These are phyloP conservation scores for Candida silvicultrix DNA, from an alignment of 805 yeast species.

Conservation along the genomic window DNA sequence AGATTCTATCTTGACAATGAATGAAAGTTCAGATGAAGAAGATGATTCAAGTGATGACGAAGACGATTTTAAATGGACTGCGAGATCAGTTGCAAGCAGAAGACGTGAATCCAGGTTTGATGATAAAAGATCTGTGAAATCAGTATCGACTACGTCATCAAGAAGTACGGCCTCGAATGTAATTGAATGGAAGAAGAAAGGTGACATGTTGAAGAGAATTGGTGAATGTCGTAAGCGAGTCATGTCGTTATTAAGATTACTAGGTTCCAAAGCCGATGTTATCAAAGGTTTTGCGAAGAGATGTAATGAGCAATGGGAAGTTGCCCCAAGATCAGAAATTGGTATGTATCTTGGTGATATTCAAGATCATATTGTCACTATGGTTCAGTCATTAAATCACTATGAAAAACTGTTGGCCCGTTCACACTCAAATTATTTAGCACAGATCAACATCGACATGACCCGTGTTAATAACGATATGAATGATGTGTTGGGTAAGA, in stretches of 20 bases:
- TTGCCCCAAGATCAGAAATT: slow-evolving; percentile 77
- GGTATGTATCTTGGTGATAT: slow-evolving; percentile 95
- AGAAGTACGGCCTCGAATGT: slow-evolving; percentile 32
- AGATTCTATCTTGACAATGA: slow-evolving; percentile 84
- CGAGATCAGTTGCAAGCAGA: slow-evolving; percentile 3
- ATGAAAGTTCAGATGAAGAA: slow-evolving; percentile 43
- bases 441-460: slow-evolving; percentile 97
- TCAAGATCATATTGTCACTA: slow-evolving; percentile 95
- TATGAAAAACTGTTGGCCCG: slow-evolving; percentile 91
- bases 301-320: slow-evolving; percentile 79
- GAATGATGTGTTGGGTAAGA: slow-evolving; percentile 92
- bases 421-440: slow-evolving; percentile 93
- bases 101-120: slow-evolving; percentile 8
- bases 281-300: slow-evolving; percentile 91
- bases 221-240: slow-evolving; percentile 95
- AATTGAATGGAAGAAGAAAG: slow-evolving; percentile 83
- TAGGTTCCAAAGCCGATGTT: slow-evolving; percentile 96
- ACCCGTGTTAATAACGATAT: slow-evolving; percentile 94
- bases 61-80: slow-evolving; percentile 27
- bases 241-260: slow-evolving; percentile 77
- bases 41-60: slow-evolving; percentile 32
- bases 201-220: slow-evolving; percentile 89
- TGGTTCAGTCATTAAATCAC: slow-evolving; percentile 93
- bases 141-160: slow-evolving; percentile 23
- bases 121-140: slow-evolving; percentile 16